Evolutionary conservation across 176 grass and related monocot species (phyloP).

Genomic region (Bolboschoenus planiculmis): DNA sequence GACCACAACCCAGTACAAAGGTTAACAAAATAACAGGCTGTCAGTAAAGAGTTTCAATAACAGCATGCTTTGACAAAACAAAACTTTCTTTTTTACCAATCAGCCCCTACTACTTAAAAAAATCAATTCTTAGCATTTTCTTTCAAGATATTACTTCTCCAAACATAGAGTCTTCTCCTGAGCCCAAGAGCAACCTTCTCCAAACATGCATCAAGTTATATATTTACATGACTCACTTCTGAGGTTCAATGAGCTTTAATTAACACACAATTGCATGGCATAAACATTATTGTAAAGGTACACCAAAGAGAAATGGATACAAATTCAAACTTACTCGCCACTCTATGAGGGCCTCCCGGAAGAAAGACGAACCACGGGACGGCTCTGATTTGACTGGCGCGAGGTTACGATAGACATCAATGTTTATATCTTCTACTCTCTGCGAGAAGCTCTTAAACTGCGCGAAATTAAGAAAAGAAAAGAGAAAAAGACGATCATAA

Average conservation of each 20-base stretch:
- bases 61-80: too few relatives aligned
- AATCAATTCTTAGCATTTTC: too few relatives aligned
- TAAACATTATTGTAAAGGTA: background rate
- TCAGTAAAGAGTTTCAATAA: too few relatives aligned
- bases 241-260: background rate
- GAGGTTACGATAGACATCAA: conserved; percentile 75
- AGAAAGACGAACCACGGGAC: conserved; percentile 69
- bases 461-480: background rate
- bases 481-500: background rate
- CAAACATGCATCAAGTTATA: too few relatives aligned
- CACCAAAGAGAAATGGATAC: background rate
- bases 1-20: too few relatives aligned
- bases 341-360: conserved; percentile 57
- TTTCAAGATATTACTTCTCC: too few relatives aligned
- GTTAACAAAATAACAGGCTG: too few relatives aligned
- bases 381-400: conserved; percentile 59
- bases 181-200: too few relatives aligned
- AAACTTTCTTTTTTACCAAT: too few relatives aligned
- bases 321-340: conserved; percentile 53
- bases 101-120: too few relatives aligned
- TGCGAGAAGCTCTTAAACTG: conserved; percentile 92
- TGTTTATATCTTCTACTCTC: conserved; percentile 74
- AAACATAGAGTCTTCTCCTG: too few relatives aligned
- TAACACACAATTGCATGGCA: background rate
- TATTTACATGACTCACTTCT: background rate